These are phyloP conservation scores for Fragosphaeria purpurea DNA, from an alignment of 2,329 filamentous ascomycete genomes.

Conservation along the genomic window DNA sequence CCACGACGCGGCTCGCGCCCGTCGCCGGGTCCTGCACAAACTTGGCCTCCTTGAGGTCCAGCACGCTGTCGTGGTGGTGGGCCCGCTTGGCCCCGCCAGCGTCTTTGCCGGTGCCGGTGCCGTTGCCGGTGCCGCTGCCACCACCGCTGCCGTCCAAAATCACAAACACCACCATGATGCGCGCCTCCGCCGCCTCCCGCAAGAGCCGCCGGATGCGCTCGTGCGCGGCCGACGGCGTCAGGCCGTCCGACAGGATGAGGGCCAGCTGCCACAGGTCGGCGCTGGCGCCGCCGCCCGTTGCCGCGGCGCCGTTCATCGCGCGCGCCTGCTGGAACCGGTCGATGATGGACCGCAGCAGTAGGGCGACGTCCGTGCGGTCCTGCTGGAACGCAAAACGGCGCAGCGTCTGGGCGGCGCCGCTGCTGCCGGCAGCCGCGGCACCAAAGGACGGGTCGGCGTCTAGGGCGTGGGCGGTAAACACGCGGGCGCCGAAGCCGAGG, in stretches of 20 bases:
- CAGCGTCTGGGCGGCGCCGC: slow-evolving; percentile 79
- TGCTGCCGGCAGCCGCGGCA: slow-evolving; percentile 28
- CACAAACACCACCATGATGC: slow-evolving; percentile 97
- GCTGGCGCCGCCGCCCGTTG: slow-evolving; percentile 33
- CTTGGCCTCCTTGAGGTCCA: slow-evolving; percentile 79
- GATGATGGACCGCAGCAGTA: slow-evolving; percentile 67
- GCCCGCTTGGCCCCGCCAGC: too few species aligned
- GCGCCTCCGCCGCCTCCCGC: slow-evolving; percentile 78
- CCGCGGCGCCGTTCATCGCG: slow-evolving; percentile 23
- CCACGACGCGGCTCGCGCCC: slow-evolving; percentile 59
- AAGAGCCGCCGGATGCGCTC: slow-evolving; percentile 73
- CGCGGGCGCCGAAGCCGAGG: slow-evolving; percentile 75
- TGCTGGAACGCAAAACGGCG: slow-evolving; percentile 79
- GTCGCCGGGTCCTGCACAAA: slow-evolving; percentile 56
- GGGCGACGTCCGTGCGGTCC: slow-evolving; percentile 73
- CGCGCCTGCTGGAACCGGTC: slow-evolving; percentile 72
- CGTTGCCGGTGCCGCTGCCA: slow-evolving; percentile 1
- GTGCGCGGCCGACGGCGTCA: slow-evolving; percentile 74
- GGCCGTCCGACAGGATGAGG: slow-evolving; percentile 84
- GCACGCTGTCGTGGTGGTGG: slow-evolving; percentile 47
- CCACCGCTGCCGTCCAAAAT: slow-evolving; percentile 63
- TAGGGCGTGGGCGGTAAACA: slow-evolving; percentile 80
- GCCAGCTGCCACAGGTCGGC: slow-evolving; percentile 90
- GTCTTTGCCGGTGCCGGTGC: slow-evolving; percentile 19
- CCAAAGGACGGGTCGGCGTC: slow-evolving; percentile 61